Conservation (phyloP, 257 asterid genomes). For the Petrea volubilis region DNA sequence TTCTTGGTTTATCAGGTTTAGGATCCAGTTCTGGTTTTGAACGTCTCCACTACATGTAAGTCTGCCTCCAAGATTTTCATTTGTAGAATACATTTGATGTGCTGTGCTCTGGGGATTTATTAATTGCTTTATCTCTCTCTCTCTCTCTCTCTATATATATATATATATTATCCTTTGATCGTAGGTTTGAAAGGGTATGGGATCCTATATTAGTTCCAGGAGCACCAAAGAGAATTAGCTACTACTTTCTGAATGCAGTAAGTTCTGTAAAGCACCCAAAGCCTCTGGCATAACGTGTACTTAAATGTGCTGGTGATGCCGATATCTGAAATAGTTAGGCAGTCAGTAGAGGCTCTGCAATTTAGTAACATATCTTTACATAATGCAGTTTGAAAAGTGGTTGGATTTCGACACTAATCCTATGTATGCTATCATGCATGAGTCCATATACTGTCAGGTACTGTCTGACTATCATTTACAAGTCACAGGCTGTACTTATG, state of each 20-base stretch:
- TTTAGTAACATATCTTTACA: slow-evolving; percentile 27
- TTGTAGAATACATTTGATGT: slow-evolving; percentile 6
- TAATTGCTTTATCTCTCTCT: slow-evolving; percentile 9
- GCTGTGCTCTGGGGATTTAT: not conserved
- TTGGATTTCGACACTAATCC: slow-evolving; percentile 79
- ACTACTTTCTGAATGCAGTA: slow-evolving; percentile 79
- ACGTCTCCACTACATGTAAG: slow-evolving; percentile 88
- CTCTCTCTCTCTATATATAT: no score
- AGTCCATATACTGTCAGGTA: slow-evolving; percentile 95
- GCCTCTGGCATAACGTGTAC: not conserved
- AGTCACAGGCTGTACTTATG: not conserved
- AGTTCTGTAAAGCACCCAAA: slow-evolving; percentile 32
- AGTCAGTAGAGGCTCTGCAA: not conserved
- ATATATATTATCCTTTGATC: no score
- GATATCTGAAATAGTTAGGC: not conserved
- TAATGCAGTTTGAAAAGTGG: slow-evolving; percentile 86
- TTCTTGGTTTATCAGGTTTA: slow-evolving; percentile 80
- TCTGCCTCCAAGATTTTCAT: slow-evolving; percentile 3
- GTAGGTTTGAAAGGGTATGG: slow-evolving; percentile 91
- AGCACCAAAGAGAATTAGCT: slow-evolving; percentile 74
- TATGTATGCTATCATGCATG: slow-evolving; percentile 85
- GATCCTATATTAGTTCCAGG: slow-evolving; percentile 89
- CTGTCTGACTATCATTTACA: not conserved
- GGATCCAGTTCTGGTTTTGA: slow-evolving; percentile 95
- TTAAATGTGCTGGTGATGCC: not conserved